Conservation (phyloP, 345 rosid species). For the Eucalyptus rudis region DNA sequence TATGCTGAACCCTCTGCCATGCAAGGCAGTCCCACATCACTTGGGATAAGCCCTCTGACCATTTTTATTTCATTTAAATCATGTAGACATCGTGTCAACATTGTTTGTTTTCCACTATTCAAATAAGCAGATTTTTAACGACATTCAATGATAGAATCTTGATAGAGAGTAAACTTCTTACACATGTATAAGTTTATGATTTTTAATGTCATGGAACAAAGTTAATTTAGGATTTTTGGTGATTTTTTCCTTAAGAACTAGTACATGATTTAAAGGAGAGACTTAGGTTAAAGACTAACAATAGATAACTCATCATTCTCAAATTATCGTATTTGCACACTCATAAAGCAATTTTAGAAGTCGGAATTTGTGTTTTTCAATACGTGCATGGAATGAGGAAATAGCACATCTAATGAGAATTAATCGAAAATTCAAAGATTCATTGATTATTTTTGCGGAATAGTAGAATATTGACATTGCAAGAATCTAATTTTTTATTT, state of each 20-base stretch:
- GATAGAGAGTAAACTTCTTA: fast-evolving
- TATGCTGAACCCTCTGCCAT: too few relatives aligned
- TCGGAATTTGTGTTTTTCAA: neutral
- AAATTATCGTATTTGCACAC: neutral
- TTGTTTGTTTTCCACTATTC: too few relatives aligned
- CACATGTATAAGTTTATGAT: too few relatives aligned
- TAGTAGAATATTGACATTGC: neutral
- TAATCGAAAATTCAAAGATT: neutral
- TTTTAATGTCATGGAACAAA: too few relatives aligned
- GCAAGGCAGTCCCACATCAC: too few relatives aligned
- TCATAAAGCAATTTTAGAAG: neutral
- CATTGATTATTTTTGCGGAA: neutral
- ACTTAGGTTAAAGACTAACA: neutral
- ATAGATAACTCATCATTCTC: neutral
- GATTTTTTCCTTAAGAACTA: too few relatives aligned
- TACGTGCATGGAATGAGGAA: neutral
- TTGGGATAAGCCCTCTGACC: fast-evolving
- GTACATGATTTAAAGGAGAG: too few relatives aligned
- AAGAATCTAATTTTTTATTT: neutral
- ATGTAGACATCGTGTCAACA: too few relatives aligned
- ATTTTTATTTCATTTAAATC: too few relatives aligned
- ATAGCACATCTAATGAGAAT: neutral
- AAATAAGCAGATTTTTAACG: too few relatives aligned
- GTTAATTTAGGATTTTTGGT: neutral
- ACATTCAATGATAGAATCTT: too few relatives aligned